phyloP scores from a whole-genome alignment of 73 alveolate genomes.

The Blepharisma stoltei region DNA sequence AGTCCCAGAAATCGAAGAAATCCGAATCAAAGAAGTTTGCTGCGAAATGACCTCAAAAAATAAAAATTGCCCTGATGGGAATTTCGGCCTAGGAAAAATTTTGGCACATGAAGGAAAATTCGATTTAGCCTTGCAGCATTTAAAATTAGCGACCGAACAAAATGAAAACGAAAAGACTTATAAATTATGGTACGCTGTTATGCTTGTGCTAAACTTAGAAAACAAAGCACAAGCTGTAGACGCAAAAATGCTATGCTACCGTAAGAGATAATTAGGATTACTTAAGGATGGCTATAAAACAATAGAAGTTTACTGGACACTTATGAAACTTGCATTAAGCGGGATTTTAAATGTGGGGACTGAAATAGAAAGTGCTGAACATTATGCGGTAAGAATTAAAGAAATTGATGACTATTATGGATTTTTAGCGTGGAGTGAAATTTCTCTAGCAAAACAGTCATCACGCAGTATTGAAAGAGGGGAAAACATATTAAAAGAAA shows the following conservation, averaged over 20 bases:
- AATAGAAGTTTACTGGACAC: neutral
- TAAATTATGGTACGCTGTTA: neutral
- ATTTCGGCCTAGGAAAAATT: neutral
- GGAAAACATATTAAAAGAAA: constrained; percentile 40
- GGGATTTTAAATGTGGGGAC: neutral
- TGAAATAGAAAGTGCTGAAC: constrained; percentile 34
- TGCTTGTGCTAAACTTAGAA: neutral
- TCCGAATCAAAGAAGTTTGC: neutral
- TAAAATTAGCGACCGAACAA: neutral
- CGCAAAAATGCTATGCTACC: neutral
- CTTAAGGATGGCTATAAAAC: neutral
- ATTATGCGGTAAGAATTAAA: constrained; percentile 44
- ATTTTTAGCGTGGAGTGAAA: constrained; percentile 60
- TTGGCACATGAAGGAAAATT: neutral
- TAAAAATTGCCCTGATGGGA: neutral
- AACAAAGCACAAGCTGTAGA: neutral
- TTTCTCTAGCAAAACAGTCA: constrained; percentile 24
- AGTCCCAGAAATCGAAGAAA: neutral
- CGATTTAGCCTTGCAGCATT: neutral
- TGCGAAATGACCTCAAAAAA: neutral
- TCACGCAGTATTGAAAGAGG: constrained; percentile 34
- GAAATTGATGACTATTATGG: constrained; percentile 40
- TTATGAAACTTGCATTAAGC: neutral
- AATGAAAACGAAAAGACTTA: neutral
- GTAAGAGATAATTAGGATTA: constrained; percentile 2